Evolutionary conservation across 176 grass and related monocot genomes (phyloP).

Genomic region (Paspalum notatum): DNA sequence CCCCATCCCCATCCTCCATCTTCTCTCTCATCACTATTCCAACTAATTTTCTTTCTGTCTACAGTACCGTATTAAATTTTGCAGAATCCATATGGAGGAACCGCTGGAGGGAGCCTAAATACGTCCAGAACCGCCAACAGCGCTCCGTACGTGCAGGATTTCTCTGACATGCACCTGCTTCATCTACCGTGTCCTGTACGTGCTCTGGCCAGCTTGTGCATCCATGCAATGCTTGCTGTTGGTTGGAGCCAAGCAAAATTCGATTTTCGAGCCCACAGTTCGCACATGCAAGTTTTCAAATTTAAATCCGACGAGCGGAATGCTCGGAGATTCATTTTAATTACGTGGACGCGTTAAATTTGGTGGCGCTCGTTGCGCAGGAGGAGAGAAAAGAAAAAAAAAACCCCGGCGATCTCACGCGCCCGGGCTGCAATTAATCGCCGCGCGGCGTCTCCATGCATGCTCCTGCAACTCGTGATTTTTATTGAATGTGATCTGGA

Average conservation of each 20-base stretch:
- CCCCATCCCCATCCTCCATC: too few relatives aligned
- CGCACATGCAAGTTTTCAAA: background rate
- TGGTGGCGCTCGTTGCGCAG: too few relatives aligned
- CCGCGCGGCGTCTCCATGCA: background rate
- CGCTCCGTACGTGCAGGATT: background rate
- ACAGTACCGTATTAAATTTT: too few relatives aligned
- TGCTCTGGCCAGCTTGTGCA: background rate
- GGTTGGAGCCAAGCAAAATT: slow-evolving; percentile 32
- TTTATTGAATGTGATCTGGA: too few relatives aligned
- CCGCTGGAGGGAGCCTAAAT: too few relatives aligned
- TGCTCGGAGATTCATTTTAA: background rate
- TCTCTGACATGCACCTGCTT: background rate
- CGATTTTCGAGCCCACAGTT: background rate
- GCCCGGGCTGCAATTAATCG: background rate
- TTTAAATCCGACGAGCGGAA: background rate
- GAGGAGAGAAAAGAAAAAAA: too few relatives aligned
- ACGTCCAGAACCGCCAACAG: background rate
- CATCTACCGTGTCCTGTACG: background rate
- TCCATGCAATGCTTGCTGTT: background rate
- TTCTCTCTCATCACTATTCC: too few relatives aligned
- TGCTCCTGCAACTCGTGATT: background rate
- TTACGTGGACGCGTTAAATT: background rate
- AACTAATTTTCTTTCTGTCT: too few relatives aligned
- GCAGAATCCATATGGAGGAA: too few relatives aligned
- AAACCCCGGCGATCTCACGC: background rate